Evolutionary conservation across 257 asterid genomes (phyloP).

Genomic region (Solanum pinnatisectum): DNA sequence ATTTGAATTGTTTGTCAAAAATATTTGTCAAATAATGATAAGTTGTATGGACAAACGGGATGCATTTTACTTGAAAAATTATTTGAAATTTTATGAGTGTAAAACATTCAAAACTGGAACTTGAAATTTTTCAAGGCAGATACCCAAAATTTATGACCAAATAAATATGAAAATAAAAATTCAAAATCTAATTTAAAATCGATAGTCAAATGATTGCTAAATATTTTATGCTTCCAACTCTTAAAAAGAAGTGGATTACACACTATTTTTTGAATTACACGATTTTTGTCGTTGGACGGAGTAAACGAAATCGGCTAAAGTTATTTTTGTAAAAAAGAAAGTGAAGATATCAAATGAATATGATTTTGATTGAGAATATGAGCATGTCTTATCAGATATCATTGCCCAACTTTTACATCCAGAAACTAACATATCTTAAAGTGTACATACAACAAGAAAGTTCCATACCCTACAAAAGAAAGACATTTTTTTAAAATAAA

Average conservation of each 20-base stretch:
- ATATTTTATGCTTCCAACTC: background rate
- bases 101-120: background rate
- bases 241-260: background rate
- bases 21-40: no score
- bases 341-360: background rate
- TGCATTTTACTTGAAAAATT: background rate
- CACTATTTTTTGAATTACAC: background rate
- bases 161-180: no score
- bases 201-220: background rate
- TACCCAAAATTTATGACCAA: background rate
- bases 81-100: background rate
- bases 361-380: background rate
- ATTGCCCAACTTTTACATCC: background rate
- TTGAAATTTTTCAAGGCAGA: background rate
- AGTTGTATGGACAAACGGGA: no score
- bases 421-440: background rate
- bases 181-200: no score
- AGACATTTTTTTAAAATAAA: background rate
- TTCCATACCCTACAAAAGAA: background rate
- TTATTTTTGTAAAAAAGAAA: background rate
- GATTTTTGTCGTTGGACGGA: background rate
- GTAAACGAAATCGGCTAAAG: background rate
- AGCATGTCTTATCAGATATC: background rate
- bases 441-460: background rate
- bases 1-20: no score